Evolutionary conservation across 1,284 basidiomycete genomes (phyloP), one percentile per base, ranked within the genome.

Genomic region (Fomitiporia mediterranea): DNA sequence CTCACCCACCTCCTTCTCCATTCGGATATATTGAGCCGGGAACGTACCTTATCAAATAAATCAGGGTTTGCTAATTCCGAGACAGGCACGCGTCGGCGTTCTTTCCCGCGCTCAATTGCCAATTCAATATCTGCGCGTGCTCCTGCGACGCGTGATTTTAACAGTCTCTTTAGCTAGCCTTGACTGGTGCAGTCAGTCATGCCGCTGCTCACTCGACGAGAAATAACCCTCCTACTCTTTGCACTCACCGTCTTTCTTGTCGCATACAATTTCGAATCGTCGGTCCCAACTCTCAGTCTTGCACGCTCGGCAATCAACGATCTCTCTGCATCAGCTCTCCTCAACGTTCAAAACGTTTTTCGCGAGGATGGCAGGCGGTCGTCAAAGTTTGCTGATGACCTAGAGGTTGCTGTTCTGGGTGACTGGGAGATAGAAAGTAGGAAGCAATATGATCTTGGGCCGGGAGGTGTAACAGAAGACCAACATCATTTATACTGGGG

Each of bases 321-420:
- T 21, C 61, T 72, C 70, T 58, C 68, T 66, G n/a, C 62, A 74
- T n/a, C 62, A 73, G 39, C 73, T 53, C 78, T 77, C 9, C 63
- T 78, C 11, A 73, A 67, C 65, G 61, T 59, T 34, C 58, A 72
- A 65, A 64, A 64, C 51, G 67, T 66, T 23, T 68, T 78, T 38
- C 70, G 69, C 19, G 60, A 63, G 21, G 78, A 84, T 63, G 82
- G 83, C 4, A 69, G 81, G 19, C 70, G 75, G 60, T 72, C 74
- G 9, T 64, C 69, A 28, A 72, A 73, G 30, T 81, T 75, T 72
- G 70, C 76, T 43, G 82, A 84, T 55, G 62, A 66, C 4, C 70
- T 85, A 28, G 86, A 89, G 66, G 64, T 70, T 1, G 67, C 75
- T n/a, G 81, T 88, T 15, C 83, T 79, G 51, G 86, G 86, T 4